phyloP scores from a whole-genome alignment of 495 filamentous ascomycete species.

The Penicillium maclennaniae region DNA sequence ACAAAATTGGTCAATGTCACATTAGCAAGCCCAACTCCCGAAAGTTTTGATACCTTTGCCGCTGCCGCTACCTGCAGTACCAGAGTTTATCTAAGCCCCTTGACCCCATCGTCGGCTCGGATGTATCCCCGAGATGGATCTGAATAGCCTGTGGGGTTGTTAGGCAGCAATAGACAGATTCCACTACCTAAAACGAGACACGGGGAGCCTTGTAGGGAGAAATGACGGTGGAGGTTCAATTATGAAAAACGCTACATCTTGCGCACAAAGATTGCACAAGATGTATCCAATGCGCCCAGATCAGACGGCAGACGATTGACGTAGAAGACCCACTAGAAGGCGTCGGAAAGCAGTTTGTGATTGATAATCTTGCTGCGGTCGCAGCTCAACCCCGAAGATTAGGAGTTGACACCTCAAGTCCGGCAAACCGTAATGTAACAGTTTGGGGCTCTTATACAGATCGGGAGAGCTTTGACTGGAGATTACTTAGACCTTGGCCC shows the following conservation, averaged over 20 bases:
- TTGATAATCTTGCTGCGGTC: neutral
- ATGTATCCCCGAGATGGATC: no score
- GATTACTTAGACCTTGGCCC: neutral
- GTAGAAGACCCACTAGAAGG: neutral
- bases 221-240: no score
- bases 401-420: neutral
- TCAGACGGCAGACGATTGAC: neutral
- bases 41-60: no score
- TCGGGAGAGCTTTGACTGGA: neutral
- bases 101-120: no score
- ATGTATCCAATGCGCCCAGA: neutral
- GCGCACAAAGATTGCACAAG: neutral
- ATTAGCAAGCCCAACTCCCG: no score
- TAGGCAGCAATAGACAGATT: no score
- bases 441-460: neutral
- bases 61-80: no score
- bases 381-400: neutral
- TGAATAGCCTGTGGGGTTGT: neutral
- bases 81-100: no score
- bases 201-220: neutral
- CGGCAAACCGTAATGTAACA: neutral
- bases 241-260: neutral
- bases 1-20: no score
- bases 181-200: neutral
- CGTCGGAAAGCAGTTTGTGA: neutral